These are phyloP conservation scores for Luffa aegyptiaca DNA, from an alignment of 306 rosid species.

Conservation along the genomic window DNA sequence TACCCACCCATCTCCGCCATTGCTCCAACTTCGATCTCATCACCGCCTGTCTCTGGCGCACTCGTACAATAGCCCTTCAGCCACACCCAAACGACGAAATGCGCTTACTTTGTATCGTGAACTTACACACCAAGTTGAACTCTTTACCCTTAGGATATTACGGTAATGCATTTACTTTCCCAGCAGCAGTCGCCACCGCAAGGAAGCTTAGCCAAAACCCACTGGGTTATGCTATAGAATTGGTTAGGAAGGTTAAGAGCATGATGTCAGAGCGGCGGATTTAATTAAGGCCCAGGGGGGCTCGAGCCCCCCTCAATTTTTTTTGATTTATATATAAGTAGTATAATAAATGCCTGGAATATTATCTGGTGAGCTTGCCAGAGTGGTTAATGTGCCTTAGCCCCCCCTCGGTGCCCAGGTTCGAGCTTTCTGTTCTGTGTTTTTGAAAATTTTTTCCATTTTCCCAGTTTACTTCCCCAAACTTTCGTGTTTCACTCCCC, in stretches of 20 bases:
- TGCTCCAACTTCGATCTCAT: slow-evolving; percentile 11
- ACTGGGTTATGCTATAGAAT: slow-evolving; percentile 12
- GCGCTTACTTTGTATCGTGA: neutral
- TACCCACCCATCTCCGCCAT: slow-evolving; percentile 1
- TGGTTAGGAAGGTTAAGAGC: slow-evolving; percentile 20
- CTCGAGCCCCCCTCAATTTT: no score
- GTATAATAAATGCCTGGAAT: no score
- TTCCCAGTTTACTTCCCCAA: no score
- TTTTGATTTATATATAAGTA: no score
- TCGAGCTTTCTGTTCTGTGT: no score
- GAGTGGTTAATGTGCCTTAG: no score
- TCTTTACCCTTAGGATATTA: slow-evolving; percentile 25
- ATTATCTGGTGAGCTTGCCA: no score
- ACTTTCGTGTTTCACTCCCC: no score
- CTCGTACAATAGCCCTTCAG: slow-evolving; percentile 10
- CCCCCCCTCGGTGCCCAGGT: no score
- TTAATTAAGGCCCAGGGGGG: no score
- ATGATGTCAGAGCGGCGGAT: neutral
- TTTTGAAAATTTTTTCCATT: no score
- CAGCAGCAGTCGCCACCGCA: neutral
- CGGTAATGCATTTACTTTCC: slow-evolving; percentile 12
- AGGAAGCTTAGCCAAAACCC: neutral
- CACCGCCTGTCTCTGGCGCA: slow-evolving; percentile 17
- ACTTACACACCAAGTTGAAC: slow-evolving; percentile 4
- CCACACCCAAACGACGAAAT: neutral